These are phyloP conservation scores for Actinomucor elegans DNA, from an alignment of 371 early-diverging fungal species.

Conservation along the genomic window DNA sequence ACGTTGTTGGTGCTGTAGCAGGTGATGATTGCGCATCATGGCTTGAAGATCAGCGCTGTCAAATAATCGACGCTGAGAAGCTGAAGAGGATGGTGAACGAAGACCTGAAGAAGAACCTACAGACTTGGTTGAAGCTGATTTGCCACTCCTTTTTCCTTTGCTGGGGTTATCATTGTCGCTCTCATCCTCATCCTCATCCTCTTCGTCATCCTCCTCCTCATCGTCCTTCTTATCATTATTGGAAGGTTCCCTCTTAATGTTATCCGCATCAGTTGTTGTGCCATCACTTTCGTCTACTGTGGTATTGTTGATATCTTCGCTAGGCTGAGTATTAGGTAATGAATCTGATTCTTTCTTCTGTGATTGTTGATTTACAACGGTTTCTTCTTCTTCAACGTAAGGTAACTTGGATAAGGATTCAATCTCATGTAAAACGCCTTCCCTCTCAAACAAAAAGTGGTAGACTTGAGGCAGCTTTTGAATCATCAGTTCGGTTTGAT, in stretches of 20 bases:
- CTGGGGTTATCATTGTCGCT: constrained; percentile 1
- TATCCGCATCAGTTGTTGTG: constrained; percentile 4
- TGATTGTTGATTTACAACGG: neutral
- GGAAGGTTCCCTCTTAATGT: neutral
- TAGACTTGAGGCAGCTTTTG: constrained; percentile 58
- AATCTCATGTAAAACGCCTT: constrained; percentile 66
- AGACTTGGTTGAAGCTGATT: neutral
- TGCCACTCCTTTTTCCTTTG: neutral
- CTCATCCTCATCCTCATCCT: constrained; percentile 17
- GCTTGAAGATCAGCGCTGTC: constrained; percentile 31
- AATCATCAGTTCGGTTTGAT: constrained; percentile 54
- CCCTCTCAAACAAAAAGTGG: constrained; percentile 56
- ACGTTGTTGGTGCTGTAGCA: constrained; percentile 10
- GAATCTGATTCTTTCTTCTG: neutral
- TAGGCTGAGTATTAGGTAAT: neutral
- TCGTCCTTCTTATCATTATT: constrained; percentile 8
- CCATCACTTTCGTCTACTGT: constrained; percentile 15
- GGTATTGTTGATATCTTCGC: neutral
- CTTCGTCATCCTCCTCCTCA: neutral
- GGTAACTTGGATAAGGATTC: constrained; percentile 42
- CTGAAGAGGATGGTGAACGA: neutral
- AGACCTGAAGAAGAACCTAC: constrained; percentile 5
- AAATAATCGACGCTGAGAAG: constrained; percentile 21
- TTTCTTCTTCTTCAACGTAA: constrained; percentile 2
- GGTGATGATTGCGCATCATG: constrained; percentile 30